These are phyloP conservation scores for Ophiostoma triangulosporum DNA, from an alignment of 2,329 filamentous ascomycete genomes.

Conservation along the genomic window DNA sequence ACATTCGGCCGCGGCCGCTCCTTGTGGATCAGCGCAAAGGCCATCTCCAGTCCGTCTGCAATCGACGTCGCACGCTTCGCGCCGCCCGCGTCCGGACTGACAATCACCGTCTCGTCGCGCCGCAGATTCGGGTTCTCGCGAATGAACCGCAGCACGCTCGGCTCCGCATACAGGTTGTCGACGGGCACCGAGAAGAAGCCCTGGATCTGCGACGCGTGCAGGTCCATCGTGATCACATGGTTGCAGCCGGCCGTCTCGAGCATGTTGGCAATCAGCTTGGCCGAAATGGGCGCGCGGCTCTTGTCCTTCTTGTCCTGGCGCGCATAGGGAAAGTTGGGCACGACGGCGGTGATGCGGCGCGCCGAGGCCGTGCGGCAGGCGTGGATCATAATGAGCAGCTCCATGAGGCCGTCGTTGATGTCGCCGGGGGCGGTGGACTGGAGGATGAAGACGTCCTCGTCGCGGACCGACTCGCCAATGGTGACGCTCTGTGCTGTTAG, in stretches of 20 bases:
- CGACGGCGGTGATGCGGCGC: conserved; percentile 15
- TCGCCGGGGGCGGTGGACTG: conserved; percentile 91
- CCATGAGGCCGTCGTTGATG: conserved; percentile 97
- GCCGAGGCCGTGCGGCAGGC: conserved; percentile 31
- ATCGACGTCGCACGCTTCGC: conserved; percentile 90
- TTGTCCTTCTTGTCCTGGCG: conserved; percentile 80
- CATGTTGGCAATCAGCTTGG: conserved; percentile 95
- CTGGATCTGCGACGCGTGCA: conserved; percentile 28
- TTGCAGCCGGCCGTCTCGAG: conserved; percentile 66
- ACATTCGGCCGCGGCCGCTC: conserved; percentile 74
- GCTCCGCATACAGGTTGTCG: conserved; percentile 81
- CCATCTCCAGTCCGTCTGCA: conserved; percentile 77
- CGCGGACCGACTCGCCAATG: conserved; percentile 88
- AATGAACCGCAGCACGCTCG: conserved; percentile 66
- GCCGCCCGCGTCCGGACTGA: conserved; percentile 87
- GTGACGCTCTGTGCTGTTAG: conserved; percentile 51
- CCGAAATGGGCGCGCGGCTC: conserved; percentile 74
- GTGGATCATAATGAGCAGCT: conserved; percentile 95
- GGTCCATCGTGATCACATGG: conserved; percentile 83
- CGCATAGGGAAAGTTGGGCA: conserved; percentile 88
- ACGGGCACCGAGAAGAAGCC: conserved; percentile 81
- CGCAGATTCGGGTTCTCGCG: conserved; percentile 7
- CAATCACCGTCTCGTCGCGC: conserved; percentile 68
- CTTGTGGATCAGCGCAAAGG: conserved; percentile 93
- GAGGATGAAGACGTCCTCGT: conserved; percentile 96